phyloP scores from a whole-genome alignment of 257 asterid species.

The Scutellaria galericulata region DNA sequence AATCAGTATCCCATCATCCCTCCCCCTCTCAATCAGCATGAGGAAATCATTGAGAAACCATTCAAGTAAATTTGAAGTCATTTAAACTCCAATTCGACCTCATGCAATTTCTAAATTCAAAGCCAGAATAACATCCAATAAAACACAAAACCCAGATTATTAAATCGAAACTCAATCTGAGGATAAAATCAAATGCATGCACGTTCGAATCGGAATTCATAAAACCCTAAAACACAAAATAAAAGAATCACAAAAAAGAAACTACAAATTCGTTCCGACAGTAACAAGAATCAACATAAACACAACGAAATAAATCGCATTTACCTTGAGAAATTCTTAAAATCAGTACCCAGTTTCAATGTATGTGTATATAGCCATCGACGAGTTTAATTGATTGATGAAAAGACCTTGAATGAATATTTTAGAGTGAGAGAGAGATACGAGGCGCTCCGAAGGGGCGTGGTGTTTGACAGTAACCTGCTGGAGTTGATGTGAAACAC shows the following conservation, averaged over 20 bases:
- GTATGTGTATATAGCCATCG: slow-evolving; percentile 9
- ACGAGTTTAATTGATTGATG: slow-evolving; percentile 21
- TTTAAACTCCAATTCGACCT: slow-evolving; percentile 29
- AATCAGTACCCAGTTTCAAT: slow-evolving; percentile 12
- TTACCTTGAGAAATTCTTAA: slow-evolving; percentile 32
- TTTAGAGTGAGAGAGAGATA: slow-evolving; percentile 31
- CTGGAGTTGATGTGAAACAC: slow-evolving; percentile 22
- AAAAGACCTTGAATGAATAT: neutral
- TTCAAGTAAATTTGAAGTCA: slow-evolving; percentile 26
- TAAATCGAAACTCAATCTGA: slow-evolving; percentile 16
- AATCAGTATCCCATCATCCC: slow-evolving; percentile 24
- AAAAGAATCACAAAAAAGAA: neutral
- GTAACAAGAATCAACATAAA: slow-evolving; percentile 14
- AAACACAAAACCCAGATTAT: slow-evolving; percentile 6
- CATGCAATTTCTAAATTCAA: slow-evolving; percentile 34
- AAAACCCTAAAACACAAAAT: slow-evolving; percentile 39
- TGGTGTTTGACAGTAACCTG: slow-evolving; percentile 31
- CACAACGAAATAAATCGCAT: slow-evolving; percentile 26
- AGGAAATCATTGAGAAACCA: neutral
- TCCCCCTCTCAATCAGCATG: slow-evolving; percentile 17
- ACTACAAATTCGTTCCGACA: slow-evolving; percentile 35
- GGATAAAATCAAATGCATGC: slow-evolving; percentile 36
- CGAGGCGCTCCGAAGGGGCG: slow-evolving; percentile 42
- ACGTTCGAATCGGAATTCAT: slow-evolving; percentile 30
- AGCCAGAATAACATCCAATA: slow-evolving; percentile 21